Evolutionary conservation across 2,329 filamentous ascomycete genomes (phyloP), one percentile per base, ranked within the genome.

Genomic region (Pseudovirgaria hyperparasitica): DNA sequence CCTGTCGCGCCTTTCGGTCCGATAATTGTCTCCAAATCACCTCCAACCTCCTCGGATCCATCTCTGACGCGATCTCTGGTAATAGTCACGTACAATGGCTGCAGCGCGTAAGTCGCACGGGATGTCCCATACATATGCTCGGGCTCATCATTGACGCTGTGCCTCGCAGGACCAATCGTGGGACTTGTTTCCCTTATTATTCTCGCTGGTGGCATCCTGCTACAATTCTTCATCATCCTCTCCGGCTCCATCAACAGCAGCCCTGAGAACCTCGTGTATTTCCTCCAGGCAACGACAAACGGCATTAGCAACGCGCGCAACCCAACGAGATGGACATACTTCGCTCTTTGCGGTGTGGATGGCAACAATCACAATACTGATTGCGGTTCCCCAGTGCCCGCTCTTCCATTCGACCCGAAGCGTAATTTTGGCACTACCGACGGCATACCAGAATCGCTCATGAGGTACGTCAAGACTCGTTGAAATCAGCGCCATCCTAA

Each of bases 291-390:
- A 43, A 69, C 80, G 48, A 93, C 86, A 1, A 61, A 59, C 17
- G 72, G 65, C 46, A 76, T 82, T 9, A 70, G 76, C 27, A 36
- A 63, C 26, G 42, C 67, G 1, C 51, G 54, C 23, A 62, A 63
- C 35, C 60, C 61, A 11, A 76, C 82, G 9, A 76, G 87, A 58
- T 96, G 87, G 87, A 92, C 85, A 19, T 92, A 79, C 58, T 90
- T 92, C 65, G 76, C 81, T 52, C 63, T 92, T 35, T 92, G 86
- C 58, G 72, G 75, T 27, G 62, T 62, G 16, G 59, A 58, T 35
- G 70, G 34, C 19, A 53, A 58, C 24, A 63, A 64, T 16, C 52
- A 75, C 48, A 63, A 62, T 27, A 57, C 49, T 27, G 52, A 79
- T 55, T 94, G 84, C 57, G 68, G 72, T 33, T 45, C 45, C 1